phyloP scores from a whole-genome alignment of 1,284 basidiomycete genomes.

The Sporisorium sorghi region DNA sequence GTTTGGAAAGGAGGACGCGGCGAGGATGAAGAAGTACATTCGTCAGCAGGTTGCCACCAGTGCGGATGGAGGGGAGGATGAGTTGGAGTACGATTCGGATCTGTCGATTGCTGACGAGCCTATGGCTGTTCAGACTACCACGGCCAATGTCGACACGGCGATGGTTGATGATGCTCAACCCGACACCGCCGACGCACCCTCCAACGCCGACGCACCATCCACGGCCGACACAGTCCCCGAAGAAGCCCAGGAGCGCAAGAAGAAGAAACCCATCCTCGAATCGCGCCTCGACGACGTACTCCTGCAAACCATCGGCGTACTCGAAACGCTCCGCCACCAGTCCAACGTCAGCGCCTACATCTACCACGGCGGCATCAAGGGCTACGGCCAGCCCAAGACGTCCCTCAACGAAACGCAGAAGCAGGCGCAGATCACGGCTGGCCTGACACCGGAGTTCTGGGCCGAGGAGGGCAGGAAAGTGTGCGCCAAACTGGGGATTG shows the following conservation, averaged over 20 bases:
- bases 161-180: too few relatives aligned
- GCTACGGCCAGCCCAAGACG: constrained; percentile 25
- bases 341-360: constrained; percentile 59
- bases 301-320: constrained; percentile 64
- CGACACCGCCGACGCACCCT: background rate
- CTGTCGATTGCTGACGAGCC: constrained; percentile 16
- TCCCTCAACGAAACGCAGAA: constrained; percentile 15
- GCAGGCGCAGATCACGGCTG: background rate
- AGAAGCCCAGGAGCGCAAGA: background rate
- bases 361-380: constrained; percentile 39
- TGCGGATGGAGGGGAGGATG: constrained; percentile 3
- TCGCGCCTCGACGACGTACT: constrained; percentile 57
- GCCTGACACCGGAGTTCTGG: constrained; percentile 39
- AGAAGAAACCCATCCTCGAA: constrained; percentile 28
- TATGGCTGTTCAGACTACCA: background rate
- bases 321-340: constrained; percentile 56
- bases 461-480: constrained; percentile 22
- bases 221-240: background rate
- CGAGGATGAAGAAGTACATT: constrained; percentile 29
- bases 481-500: constrained; percentile 36
- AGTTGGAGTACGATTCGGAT: constrained; percentile 45
- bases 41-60: constrained; percentile 8
- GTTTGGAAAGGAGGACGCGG: constrained; percentile 45
- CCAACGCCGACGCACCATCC: background rate
- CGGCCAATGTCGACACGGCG: background rate